phyloP scores from a whole-genome alignment of 2,329 filamentous ascomycete genomes.

The Penicillium sp. region DNA sequence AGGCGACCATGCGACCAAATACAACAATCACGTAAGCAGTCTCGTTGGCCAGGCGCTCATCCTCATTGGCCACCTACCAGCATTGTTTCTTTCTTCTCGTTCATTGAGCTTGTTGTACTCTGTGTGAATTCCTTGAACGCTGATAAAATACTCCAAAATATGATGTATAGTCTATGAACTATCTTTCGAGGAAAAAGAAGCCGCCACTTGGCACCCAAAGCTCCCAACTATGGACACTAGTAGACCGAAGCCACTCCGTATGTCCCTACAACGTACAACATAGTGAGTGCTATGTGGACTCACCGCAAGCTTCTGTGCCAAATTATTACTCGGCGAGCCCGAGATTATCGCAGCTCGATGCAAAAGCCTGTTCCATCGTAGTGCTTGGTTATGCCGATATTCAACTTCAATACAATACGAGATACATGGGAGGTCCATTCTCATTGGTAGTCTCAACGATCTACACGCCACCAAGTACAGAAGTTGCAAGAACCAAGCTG shows the following conservation, averaged over 20 bases:
- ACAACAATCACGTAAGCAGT: constrained; percentile 1
- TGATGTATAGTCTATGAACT: too few species aligned
- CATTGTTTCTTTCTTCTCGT: background rate
- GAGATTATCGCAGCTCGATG: too few species aligned
- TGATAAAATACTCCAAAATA: background rate
- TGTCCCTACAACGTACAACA: too few species aligned
- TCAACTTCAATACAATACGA: background rate
- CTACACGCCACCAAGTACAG: background rate
- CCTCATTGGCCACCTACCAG: background rate
- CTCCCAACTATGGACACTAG: too few species aligned
- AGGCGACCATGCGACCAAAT: background rate
- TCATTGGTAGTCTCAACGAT: background rate
- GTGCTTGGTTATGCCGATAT: background rate
- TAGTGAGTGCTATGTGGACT: background rate
- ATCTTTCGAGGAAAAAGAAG: background rate
- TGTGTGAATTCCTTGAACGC: too few species aligned
- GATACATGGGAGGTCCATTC: background rate
- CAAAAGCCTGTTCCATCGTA: too few species aligned
- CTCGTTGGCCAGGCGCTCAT: background rate
- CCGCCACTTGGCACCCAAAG: too few species aligned
- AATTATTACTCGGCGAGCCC: too few species aligned
- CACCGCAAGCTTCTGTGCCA: background rate
- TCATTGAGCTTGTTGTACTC: background rate
- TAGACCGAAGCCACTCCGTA: too few species aligned
- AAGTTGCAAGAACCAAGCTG: background rate